Evolutionary conservation across 306 rosid species (phyloP).

Genomic region (Inga laurina): DNA sequence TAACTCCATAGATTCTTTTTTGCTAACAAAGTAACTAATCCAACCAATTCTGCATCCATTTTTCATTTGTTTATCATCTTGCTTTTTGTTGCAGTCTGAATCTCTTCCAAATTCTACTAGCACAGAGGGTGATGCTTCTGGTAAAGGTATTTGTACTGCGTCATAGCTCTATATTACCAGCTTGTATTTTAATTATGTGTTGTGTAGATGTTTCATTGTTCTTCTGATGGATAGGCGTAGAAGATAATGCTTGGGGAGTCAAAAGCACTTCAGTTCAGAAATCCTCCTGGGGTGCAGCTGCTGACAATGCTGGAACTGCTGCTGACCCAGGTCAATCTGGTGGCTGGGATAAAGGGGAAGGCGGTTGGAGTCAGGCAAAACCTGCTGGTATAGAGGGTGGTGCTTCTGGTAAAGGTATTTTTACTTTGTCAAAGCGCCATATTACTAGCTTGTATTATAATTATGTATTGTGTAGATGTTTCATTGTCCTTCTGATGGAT

Average conservation of each 20-base stretch:
- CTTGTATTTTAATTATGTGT: neutral
- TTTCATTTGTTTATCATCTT: slow-evolving; percentile 11
- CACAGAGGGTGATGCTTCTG: slow-evolving; percentile 44
- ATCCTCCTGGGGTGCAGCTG: too few species aligned
- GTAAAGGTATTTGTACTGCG: slow-evolving; percentile 37
- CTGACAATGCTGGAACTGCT: too few species aligned
- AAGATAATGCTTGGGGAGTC: too few species aligned
- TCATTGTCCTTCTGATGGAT: slow-evolving; percentile 28
- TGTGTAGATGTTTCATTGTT: slow-evolving; percentile 3
- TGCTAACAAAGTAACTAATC: neutral
- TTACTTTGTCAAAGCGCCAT: slow-evolving; percentile 1
- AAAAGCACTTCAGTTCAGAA: too few species aligned
- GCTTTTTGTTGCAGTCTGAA: slow-evolving; percentile 50
- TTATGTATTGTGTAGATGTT: neutral
- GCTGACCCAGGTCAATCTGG: too few species aligned
- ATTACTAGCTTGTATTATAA: slow-evolving; percentile 1
- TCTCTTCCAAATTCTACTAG: slow-evolving; percentile 47
- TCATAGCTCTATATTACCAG: neutral
- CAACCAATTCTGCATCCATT: neutral
- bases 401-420: slow-evolving; percentile 40
- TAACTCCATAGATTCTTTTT: neutral
- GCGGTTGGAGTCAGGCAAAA: slow-evolving; percentile 15
- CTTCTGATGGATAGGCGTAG: slow-evolving; percentile 19
- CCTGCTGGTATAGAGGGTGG: slow-evolving; percentile 46
- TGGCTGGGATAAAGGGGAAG: too few species aligned